Evolutionary conservation across 2,329 filamentous ascomycete genomes (phyloP).

Genomic region (Epichloe hybrida): DNA sequence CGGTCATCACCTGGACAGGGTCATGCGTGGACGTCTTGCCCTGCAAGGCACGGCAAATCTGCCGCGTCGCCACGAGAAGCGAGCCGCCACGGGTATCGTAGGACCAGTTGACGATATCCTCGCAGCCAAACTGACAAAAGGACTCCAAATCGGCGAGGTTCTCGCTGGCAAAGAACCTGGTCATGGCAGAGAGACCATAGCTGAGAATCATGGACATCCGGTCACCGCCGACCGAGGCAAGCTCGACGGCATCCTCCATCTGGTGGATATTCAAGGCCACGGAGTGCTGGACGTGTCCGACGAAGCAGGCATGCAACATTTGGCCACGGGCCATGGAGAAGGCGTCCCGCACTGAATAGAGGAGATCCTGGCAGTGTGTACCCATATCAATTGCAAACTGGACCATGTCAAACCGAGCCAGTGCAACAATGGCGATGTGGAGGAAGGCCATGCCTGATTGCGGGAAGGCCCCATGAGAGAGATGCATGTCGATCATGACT

Average conservation of each 20-base stretch:
- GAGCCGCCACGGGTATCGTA: slow-evolving; percentile 58
- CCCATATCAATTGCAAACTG: slow-evolving; percentile 54
- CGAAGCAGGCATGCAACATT: slow-evolving; percentile 54
- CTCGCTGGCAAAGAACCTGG: slow-evolving; percentile 57
- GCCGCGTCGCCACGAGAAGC: slow-evolving; percentile 51
- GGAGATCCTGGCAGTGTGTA: slow-evolving; percentile 46
- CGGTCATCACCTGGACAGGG: slow-evolving; percentile 46
- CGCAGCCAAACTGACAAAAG: slow-evolving; percentile 57
- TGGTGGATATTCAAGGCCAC: slow-evolving; percentile 42
- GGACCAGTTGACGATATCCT: slow-evolving; percentile 62
- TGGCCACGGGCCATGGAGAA: slow-evolving; percentile 56
- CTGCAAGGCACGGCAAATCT: slow-evolving; percentile 56
- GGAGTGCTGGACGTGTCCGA: slow-evolving; percentile 57
- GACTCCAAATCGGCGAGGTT: slow-evolving; percentile 56
- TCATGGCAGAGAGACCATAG: slow-evolving; percentile 51
- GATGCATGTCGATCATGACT: slow-evolving; percentile 51
- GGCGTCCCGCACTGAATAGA: slow-evolving; percentile 48
- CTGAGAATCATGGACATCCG: slow-evolving; percentile 59
- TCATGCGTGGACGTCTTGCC: slow-evolving; percentile 51
- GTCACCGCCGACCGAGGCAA: slow-evolving; percentile 53
- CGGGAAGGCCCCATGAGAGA: slow-evolving; percentile 50
- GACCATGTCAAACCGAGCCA: slow-evolving; percentile 58
- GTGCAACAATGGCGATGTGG: slow-evolving; percentile 52
- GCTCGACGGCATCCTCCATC: slow-evolving; percentile 53
- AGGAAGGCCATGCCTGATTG: slow-evolving; percentile 58